Evolutionary conservation across 1,284 basidiomycete species (phyloP), one percentile per base, ranked within the genome.

Genomic region (Stygiomarasmius scandens): DNA sequence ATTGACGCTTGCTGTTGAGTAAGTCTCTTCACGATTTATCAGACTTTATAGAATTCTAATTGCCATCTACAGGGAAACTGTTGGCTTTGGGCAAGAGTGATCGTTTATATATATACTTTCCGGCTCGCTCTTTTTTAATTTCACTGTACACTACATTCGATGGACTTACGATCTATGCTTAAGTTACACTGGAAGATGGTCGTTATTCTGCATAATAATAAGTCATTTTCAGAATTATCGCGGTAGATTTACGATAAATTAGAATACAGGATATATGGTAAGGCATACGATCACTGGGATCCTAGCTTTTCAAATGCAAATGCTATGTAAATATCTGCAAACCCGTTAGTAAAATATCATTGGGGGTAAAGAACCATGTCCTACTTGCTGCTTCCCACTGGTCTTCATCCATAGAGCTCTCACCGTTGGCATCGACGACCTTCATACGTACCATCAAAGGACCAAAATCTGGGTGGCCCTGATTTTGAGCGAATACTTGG

Each of bases 311-410:
- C 82, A 64, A 94, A 88, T 3, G 90, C 92, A 66, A 94, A 94
- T 1, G 86, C 91, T 63, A 92, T 82, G 66, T 95, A 95, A 52
- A 95, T 82, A 68, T 93, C 93, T 94, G 6, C 22, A 23, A 56
- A 25, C 1, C 47, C n/a, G 45, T 61, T 38, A 49, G 58, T 56
- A 45, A 51, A 47, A 52, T 29, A 3, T 24, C 14, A 27, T 52
- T 41, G 36, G 55, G 54, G 38, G 22, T 44, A 55, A 61, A 25
- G 25, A 45, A 43, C 24, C 14, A 34, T 23, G 41, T 86, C 95
- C 75, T 72, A 97, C 95, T 96, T 16, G 94, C 93, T 61, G 95
- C 95, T 67, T 96, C 94, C 93, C 95, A 96, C 72, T 98, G 95
- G 65, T 93, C 89, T 63, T 90, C 88, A 63, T 94, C 86, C 92